phyloP scores from a whole-genome alignment of 768 basidiomycete genomes.

The Trametopsis cervina region DNA sequence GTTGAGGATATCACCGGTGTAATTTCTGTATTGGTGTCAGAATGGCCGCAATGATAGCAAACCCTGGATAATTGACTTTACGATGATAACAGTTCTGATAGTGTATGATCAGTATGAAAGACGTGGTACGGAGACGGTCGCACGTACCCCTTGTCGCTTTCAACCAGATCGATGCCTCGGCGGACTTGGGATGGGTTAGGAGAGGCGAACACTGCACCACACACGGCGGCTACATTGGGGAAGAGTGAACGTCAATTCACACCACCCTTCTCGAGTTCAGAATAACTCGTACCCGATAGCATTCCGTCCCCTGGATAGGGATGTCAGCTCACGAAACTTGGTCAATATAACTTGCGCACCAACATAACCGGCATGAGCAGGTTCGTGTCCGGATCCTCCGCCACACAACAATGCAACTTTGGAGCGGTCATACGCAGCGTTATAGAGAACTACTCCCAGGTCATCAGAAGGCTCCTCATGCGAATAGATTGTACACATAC shows the following conservation, averaged over 20 bases:
- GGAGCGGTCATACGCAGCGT: conserved; percentile 46
- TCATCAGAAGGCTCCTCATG: background rate
- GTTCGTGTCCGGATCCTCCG: conserved; percentile 88
- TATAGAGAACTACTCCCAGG: conserved; percentile 49
- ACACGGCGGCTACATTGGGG: conserved; percentile 54
- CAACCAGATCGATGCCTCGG: conserved; percentile 70
- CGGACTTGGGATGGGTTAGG: conserved; percentile 83
- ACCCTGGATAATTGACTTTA: conserved; percentile 47
- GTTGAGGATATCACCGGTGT: conserved; percentile 87
- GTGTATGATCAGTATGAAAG: background rate
- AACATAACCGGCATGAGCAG: conserved; percentile 86
- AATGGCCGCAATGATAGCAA: conserved; percentile 3
- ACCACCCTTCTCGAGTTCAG: background rate
- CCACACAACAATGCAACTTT: conserved; percentile 78
- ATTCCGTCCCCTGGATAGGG: conserved; percentile 58
- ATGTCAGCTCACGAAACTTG: background rate
- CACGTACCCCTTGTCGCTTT: conserved; percentile 62
- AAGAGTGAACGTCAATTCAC: conserved; percentile 1
- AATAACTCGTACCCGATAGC: conserved; percentile 50
- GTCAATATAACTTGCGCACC: conserved; percentile 37
- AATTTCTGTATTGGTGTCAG: conserved; percentile 46
- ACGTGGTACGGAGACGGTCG: background rate
- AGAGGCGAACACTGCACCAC: conserved; percentile 85
- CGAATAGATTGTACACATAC: conserved; percentile 29
- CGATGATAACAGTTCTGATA: conserved; percentile 68